phyloP scores from a whole-genome alignment of 2,329 filamentous ascomycete species.

The Epicoccum sorghinum region DNA sequence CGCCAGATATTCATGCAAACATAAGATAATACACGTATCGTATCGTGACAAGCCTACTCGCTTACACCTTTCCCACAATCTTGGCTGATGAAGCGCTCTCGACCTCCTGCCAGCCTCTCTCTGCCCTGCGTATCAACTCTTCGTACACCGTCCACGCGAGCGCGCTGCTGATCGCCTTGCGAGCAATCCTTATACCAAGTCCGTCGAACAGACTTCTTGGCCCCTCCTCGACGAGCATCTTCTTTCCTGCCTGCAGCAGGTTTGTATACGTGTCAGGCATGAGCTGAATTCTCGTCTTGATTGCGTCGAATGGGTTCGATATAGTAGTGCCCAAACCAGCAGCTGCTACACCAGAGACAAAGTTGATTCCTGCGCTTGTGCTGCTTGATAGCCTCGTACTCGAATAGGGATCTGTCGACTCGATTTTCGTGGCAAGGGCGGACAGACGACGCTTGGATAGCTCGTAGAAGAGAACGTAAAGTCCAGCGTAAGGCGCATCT shows the following conservation, averaged over 20 bases:
- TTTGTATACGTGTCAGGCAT: slow-evolving; percentile 84
- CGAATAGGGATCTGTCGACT: slow-evolving; percentile 25
- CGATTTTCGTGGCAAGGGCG: slow-evolving; percentile 36
- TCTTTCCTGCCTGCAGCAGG: slow-evolving; percentile 74
- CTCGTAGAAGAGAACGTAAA: slow-evolving; percentile 96
- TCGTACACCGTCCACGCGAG: slow-evolving; percentile 98
- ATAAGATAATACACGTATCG: slow-evolving; percentile 4
- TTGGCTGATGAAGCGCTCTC: slow-evolving; percentile 30
- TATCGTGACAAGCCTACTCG: neutral
- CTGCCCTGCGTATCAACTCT: slow-evolving; percentile 80
- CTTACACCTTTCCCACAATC: slow-evolving; percentile 10
- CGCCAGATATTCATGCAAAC: slow-evolving; percentile 5
- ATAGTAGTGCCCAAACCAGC: slow-evolving; percentile 83
- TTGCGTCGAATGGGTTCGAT: slow-evolving; percentile 95
- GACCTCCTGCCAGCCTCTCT: slow-evolving; percentile 49
- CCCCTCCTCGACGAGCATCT: slow-evolving; percentile 85
- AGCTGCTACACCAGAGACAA: slow-evolving; percentile 79
- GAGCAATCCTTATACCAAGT: slow-evolving; percentile 80
- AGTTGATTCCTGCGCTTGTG: slow-evolving; percentile 76
- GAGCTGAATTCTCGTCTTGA: slow-evolving; percentile 93
- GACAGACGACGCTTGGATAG: slow-evolving; percentile 72
- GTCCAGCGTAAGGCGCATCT: slow-evolving; percentile 94
- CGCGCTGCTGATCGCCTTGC: slow-evolving; percentile 93
- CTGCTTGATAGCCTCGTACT: slow-evolving; percentile 30
- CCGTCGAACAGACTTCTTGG: slow-evolving; percentile 83